phyloP scores from a whole-genome alignment of 768 basidiomycete genomes.

The Dacryopinax primogenitus region DNA sequence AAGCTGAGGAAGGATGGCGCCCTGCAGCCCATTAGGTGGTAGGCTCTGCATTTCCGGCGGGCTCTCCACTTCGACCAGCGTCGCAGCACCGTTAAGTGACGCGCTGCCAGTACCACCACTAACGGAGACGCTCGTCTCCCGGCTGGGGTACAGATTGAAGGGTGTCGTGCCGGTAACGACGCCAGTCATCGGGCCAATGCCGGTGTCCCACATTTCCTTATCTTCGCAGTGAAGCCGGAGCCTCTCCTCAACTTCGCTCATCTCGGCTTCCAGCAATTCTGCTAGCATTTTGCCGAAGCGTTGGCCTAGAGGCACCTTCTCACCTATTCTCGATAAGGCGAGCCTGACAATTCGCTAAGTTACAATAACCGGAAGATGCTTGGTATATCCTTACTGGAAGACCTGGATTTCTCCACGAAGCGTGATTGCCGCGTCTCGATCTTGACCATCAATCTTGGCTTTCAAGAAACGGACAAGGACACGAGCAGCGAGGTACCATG shows the following conservation, averaged over 20 bases:
- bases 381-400: slow-evolving; percentile 39
- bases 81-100: background rate
- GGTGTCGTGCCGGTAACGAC: background rate
- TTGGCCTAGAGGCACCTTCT: slow-evolving; percentile 54
- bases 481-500: slow-evolving; percentile 55
- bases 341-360: slow-evolving; percentile 28
- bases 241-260: slow-evolving; percentile 9
- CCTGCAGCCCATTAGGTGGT: background rate
- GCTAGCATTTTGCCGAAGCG: slow-evolving; percentile 19
- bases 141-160: background rate
- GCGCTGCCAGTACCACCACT: background rate
- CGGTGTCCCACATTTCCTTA: background rate
- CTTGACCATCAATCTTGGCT: slow-evolving; percentile 46
- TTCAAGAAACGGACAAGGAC: slow-evolving; percentile 55
- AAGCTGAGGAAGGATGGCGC: background rate
- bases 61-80: background rate
- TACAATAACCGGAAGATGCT: background rate
- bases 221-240: background rate
- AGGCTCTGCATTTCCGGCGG: slow-evolving; percentile 6
- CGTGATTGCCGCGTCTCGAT: slow-evolving; percentile 43
- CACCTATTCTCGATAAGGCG: slow-evolving; percentile 49
- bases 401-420: slow-evolving; percentile 54
- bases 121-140: background rate
- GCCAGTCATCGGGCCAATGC: background rate
- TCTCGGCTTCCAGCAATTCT: slow-evolving; percentile 14